Base-by-base conservation (phyloP, 768 basidiomycete genomes). In the Serendipita sp. region DNA sequence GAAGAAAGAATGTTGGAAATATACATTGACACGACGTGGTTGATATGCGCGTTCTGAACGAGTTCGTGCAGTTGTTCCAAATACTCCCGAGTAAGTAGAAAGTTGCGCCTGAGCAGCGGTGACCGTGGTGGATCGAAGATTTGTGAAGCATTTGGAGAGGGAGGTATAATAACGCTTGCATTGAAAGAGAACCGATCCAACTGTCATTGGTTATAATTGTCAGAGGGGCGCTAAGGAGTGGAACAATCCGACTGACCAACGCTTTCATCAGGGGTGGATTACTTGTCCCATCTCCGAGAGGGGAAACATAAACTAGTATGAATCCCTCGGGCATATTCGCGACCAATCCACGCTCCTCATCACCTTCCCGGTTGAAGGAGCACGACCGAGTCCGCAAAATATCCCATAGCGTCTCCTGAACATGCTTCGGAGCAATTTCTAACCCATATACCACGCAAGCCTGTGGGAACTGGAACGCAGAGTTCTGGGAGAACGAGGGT, bases 111-210 rank as follows among this genome's bases (percentile, higher is more conserved):
- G 33, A 24, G 41, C n/a, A 63, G 24, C 26, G 61, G 28, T 13
- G 42, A 45, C 45, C 30, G 61, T 22, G 62, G 20, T 26, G 45
- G 62, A 20, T 43, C 31, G 26, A 48, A 28, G 26, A 48, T 48
- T 28, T 22, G 24, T 24, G 53, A 34, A n/a, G 53, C 4, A 31
- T 34, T 58, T 4, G 53, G 24, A 31, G 26, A 30, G 4, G 53
- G 24, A 0, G 24, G 53, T 28, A 58, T 60, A 28, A 38, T 17
- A 30, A 61, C n/a, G 38, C 22, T 81, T 3, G 79, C 80, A 67
- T 86, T 90, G 79, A 91, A 83, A 2, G 87, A 78, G 69, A 91
- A 90, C 67, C 79, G 81, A 69, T 91, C 87, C 14, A 91, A 76
- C 88, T 90, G 58, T 30, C 13, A 26, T 9, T 34, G 17, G n/a